These are phyloP conservation scores for Ascosphaera apis DNA, from an alignment of 2,329 filamentous ascomycete species.

Conservation along the genomic window DNA sequence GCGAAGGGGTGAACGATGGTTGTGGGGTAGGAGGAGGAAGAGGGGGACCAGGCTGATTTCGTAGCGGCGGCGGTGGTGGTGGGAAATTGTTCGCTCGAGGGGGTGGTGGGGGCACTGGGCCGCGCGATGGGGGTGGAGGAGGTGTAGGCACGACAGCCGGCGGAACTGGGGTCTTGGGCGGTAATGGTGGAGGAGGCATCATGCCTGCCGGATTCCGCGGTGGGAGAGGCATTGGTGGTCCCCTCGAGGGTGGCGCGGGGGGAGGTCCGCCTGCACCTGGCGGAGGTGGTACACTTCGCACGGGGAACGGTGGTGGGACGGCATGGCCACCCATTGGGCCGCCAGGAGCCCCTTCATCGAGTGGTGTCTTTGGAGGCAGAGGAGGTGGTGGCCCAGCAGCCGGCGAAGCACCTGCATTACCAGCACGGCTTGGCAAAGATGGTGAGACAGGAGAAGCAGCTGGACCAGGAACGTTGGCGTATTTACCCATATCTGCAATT, in stretches of 20 bases:
- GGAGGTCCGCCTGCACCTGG: too few relatives aligned
- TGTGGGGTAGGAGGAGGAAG: conserved; percentile 29
- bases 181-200: conserved; percentile 26
- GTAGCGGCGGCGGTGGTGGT: conserved; percentile 13
- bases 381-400: conserved; percentile 39
- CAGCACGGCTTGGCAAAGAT: too few relatives aligned
- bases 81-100: conserved; percentile 8
- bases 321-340: conserved; percentile 43
- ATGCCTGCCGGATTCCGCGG: conserved; percentile 29
- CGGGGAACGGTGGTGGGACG: conserved; percentile 55
- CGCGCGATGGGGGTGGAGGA: conserved; percentile 20
- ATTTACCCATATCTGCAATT: conserved; percentile 73
- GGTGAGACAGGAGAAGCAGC: too few relatives aligned
- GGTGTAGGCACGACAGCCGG: conserved; percentile 14
- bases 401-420: too few relatives aligned
- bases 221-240: conserved; percentile 48
- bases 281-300: conserved; percentile 33
- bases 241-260: conserved; percentile 52
- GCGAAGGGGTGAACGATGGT: conserved; percentile 14
- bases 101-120: too few relatives aligned
- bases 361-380: conserved; percentile 39
- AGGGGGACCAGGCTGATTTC: conserved; percentile 12
- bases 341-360: too few relatives aligned
- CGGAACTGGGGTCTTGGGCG: conserved; percentile 20
- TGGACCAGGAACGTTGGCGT: conserved; percentile 33